Evolutionary conservation across 441 rosid species (phyloP), one percentile per base, ranked within the genome.

Genomic region (Mallotus japonicus): DNA sequence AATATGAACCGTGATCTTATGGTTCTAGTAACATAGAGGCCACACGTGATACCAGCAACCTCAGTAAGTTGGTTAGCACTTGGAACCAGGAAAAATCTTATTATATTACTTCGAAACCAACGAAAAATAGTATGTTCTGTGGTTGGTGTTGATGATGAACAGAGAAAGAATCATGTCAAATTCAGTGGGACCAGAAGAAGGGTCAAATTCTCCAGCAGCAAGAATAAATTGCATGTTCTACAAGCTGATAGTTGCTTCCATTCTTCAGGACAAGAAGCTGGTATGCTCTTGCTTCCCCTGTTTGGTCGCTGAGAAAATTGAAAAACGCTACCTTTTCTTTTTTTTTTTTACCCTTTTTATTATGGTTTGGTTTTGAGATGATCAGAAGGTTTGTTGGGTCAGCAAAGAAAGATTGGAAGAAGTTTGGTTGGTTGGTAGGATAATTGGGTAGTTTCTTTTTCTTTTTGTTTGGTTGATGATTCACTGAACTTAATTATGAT

Each of bases 231-330:
- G 85, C 84, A 79, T 83, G 76, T 85, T 83, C 73, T 80, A 78
- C 77, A 79, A 79, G 77, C 65, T 85, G n/a, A 78, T 83, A 22
- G 80, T 76, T 67, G 68, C 80, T 37, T 83, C 88, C 76, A 79
- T 79, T 70, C 82, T 85, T 62, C 78, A 76, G 13, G 81, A 79
- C 61, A 75, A 77, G 69, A 81, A 79, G 74, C 85, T 83, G 64
- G 84, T 80, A 62, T 34, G 0, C 37, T 5, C 49, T 37, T 37
- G 1, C 62, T 49, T 24, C 10, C 65, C 42, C n/a, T 72, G 77
- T 76, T 72, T 72, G 74, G 72, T 57, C 37, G 46, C 67, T 56
- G 79, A 75, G 79, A 74, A 78, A 56, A 32, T 70, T 47, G 59
- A 42, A 11, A n/a, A 24, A n/a, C 1, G 40, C 32, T 1, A 28